Evolutionary conservation across 345 rosid species (phyloP).

Genomic region (Citrus australasica): DNA sequence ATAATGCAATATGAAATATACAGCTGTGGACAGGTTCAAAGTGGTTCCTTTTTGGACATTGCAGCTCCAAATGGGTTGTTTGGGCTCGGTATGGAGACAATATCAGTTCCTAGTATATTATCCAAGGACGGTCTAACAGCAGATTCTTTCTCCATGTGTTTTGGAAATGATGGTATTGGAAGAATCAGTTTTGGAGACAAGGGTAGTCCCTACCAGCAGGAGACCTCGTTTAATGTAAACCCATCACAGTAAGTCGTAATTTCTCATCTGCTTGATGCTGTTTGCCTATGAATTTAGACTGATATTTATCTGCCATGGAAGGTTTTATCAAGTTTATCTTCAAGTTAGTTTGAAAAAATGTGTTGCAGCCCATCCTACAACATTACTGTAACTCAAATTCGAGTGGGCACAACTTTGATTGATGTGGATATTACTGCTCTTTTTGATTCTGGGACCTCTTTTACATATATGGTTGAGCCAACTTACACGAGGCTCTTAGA

Average conservation of each 20-base stretch:
- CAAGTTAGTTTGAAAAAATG: slow-evolving; percentile 6
- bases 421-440: slow-evolving; percentile 60
- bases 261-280: slow-evolving; percentile 28
- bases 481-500: slow-evolving; percentile 49
- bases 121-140: slow-evolving; percentile 63
- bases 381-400: slow-evolving; percentile 57
- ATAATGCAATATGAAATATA: slow-evolving; percentile 37
- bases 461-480: slow-evolving; percentile 70
- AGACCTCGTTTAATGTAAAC: slow-evolving; percentile 71
- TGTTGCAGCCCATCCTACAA: slow-evolving; percentile 70
- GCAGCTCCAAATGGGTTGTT: slow-evolving; percentile 89
- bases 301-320: background rate
- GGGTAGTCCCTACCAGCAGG: slow-evolving; percentile 81
- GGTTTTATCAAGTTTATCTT: slow-evolving; percentile 4
- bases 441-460: slow-evolving; percentile 87
- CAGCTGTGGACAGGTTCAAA: slow-evolving; percentile 97
- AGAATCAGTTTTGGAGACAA: slow-evolving; percentile 88
- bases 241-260: slow-evolving; percentile 79
- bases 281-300: slow-evolving; percentile 5
- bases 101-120: slow-evolving; percentile 82
- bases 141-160: slow-evolving; percentile 93
- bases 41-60: slow-evolving; percentile 82
- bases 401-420: slow-evolving; percentile 53
- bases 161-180: slow-evolving; percentile 77
- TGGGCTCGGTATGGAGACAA: slow-evolving; percentile 87